Base-by-base conservation (phyloP, 1,284 basidiomycete species). In the Microbotryum lychnidis-dioicae region DNA sequence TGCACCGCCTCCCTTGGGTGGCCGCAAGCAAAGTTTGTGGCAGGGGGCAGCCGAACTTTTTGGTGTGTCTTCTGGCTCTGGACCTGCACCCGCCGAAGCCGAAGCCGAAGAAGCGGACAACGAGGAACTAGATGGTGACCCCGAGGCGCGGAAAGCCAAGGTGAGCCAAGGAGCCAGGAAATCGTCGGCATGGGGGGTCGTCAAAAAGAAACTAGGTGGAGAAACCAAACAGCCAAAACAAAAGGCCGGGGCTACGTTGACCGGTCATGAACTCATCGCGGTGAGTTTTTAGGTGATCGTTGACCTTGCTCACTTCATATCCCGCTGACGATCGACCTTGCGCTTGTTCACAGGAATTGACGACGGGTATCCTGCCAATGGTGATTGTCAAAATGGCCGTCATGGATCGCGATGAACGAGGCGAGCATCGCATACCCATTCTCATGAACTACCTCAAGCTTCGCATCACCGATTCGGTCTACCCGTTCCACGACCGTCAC, bases 391-490 rank as follows among this genome's bases (percentile, higher is more conserved):
- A 69, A 55, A 69, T 69, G 67, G 60, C 55, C 8, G 52, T 64
- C 37, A 64, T 69, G 62, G 67, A 69, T 46, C 65, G 67, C 44
- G 67, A 69, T 51, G 67, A 69, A n/a, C 50, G 53, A 14, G 67
- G 67, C n/a, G 62, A 67, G 42, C 61, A 59, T 29, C 65, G 67
- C 48, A 71, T 71, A 29, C 69, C 70, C 14, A 63, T 70, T 4
- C 81, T 98, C 29, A 82, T 97, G 65, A 91, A 94, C 72, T 84
- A 90, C 53, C 78, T 96, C 37, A 84, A 86, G 57, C 85, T 93
- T 61, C 83, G 86, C 10, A 82, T 94, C 60, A 89, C 86, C 70
- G 90, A 93, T 76, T 89, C 87, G 67, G 75, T 94, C 55, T 85
- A 93, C 76, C 87, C 89, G 4, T 78, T 88, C 66, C 82, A 89